A percentile compares a stretch with the other conserved stretches of the same genome.
phyloP scores from a whole-genome alignment of 352 stramenopile species.

The Pythium sp. region DNA sequence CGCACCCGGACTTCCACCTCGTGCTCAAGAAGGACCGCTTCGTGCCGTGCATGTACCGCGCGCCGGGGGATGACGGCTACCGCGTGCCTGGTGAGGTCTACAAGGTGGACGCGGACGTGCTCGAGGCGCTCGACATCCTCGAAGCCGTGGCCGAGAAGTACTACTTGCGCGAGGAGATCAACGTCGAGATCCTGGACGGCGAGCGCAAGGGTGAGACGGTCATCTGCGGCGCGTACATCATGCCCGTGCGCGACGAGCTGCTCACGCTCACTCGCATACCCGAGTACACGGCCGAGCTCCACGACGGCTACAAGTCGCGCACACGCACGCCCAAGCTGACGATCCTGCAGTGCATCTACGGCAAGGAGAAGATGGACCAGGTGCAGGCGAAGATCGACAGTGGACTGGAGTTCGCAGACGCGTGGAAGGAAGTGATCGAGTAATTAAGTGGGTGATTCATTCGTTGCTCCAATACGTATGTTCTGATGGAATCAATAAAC shows the following conservation, averaged over 20 bases:
- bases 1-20: conserved; percentile 45
- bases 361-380: conserved; percentile 28
- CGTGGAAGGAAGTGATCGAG: conserved; percentile 28
- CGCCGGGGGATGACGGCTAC: conserved; percentile 34
- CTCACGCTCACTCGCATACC: conserved; percentile 44
- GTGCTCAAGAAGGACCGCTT: conserved; percentile 62
- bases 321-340: conserved; percentile 38
- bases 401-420: conserved; percentile 39
- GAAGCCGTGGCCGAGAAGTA: conserved; percentile 70
- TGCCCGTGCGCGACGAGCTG: conserved; percentile 48
- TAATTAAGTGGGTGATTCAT: background rate
- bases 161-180: conserved; percentile 65
- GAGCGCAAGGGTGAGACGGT: conserved; percentile 37
- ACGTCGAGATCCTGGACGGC: conserved; percentile 47
- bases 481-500: background rate
- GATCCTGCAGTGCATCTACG: conserved; percentile 62
- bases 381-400: conserved; percentile 42
- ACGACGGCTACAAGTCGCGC: conserved; percentile 47
- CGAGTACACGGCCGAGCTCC: conserved; percentile 51
- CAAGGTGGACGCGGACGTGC: conserved; percentile 46
- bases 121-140: conserved; percentile 69
- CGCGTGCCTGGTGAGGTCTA: conserved; percentile 58
- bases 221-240: conserved; percentile 54
- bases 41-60: conserved; percentile 64
- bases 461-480: background rate